Conservation (phyloP, 2,329 filamentous ascomycete genomes). For the Xylaria sp. region DNA sequence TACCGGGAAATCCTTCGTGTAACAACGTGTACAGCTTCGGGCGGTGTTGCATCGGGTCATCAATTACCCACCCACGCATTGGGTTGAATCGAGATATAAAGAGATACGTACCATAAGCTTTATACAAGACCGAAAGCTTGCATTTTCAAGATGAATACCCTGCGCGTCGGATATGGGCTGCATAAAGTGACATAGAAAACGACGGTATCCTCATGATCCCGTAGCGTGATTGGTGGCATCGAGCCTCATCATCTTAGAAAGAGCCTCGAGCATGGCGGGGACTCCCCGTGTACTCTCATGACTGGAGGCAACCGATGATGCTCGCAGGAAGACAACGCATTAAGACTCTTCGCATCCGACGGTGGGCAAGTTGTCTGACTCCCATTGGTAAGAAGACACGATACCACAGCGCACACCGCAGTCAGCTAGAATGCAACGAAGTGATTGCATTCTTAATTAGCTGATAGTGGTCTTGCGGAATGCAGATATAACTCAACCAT, state of each 20-base stretch:
- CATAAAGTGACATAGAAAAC: not conserved
- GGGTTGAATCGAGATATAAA: not conserved
- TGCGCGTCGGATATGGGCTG: not conserved
- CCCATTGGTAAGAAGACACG: not conserved
- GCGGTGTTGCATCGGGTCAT: not conserved
- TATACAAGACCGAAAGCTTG: not conserved
- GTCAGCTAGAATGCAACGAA: not conserved
- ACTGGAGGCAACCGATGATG: not conserved
- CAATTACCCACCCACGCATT: not conserved
- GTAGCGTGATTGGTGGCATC: not conserved
- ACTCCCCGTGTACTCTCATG: no score
- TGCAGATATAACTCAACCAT: slow-evolving; percentile 16
- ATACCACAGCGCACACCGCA: not conserved
- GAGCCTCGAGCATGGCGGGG: not conserved
- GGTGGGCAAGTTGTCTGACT: not conserved
- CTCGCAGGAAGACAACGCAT: not conserved
- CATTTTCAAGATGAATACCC: not conserved
- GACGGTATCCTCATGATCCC: not conserved
- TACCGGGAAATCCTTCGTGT: not conserved
- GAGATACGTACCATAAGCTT: not conserved
- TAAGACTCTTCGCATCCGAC: not conserved
- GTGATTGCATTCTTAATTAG: not conserved
- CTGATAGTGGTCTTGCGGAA: not conserved
- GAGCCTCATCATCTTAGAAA: not conserved
- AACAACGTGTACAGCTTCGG: not conserved